Evolutionary conservation across 1,284 basidiomycete species (phyloP).

Genomic region (Trametes hirsuta): DNA sequence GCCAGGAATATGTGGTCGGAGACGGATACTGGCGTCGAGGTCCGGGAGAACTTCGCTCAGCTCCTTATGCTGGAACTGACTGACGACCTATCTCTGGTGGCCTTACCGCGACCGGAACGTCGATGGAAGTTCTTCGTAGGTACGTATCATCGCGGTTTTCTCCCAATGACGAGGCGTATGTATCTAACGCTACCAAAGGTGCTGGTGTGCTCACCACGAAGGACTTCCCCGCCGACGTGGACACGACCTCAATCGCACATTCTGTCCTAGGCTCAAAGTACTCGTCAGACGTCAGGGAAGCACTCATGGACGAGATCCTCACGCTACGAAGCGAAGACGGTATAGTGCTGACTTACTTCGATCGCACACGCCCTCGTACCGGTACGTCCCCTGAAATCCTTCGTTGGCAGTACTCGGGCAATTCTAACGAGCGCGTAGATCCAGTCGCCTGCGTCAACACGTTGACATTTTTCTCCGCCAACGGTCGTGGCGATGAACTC

Average conservation of each 20-base stretch:
- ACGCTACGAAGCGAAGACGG: conserved; percentile 7
- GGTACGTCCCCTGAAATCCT: conserved; percentile 41
- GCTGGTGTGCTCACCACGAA: neutral
- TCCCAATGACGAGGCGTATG: neutral
- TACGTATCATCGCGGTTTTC: neutral
- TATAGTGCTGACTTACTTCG: conserved; percentile 15
- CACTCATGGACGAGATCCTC: conserved; percentile 17
- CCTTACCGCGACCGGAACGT: conserved; percentile 53
- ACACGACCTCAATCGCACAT: conserved; percentile 28
- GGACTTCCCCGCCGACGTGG: conserved; percentile 47
- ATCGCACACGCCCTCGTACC: conserved; percentile 7
- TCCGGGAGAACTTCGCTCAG: conserved; percentile 58
- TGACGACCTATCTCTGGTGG: conserved; percentile 33
- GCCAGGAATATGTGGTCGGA: conserved; percentile 48
- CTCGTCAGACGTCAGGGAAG: neutral
- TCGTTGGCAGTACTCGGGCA: neutral
- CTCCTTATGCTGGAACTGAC: conserved; percentile 59
- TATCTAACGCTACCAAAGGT: neutral
- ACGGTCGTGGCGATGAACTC: conserved; percentile 49
- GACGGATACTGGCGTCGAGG: conserved; percentile 43
- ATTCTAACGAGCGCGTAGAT: conserved; percentile 1
- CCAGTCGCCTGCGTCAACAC: conserved; percentile 54
- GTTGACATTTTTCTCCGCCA: conserved; percentile 49
- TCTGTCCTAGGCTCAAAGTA: neutral
- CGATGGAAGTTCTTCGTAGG: conserved; percentile 42